A percentile compares a stretch with the other conserved stretches of the same genome.
These are phyloP conservation scores for Fusarium sp. DNA, from an alignment of 2,329 filamentous ascomycete genomes.

Conservation along the genomic window DNA sequence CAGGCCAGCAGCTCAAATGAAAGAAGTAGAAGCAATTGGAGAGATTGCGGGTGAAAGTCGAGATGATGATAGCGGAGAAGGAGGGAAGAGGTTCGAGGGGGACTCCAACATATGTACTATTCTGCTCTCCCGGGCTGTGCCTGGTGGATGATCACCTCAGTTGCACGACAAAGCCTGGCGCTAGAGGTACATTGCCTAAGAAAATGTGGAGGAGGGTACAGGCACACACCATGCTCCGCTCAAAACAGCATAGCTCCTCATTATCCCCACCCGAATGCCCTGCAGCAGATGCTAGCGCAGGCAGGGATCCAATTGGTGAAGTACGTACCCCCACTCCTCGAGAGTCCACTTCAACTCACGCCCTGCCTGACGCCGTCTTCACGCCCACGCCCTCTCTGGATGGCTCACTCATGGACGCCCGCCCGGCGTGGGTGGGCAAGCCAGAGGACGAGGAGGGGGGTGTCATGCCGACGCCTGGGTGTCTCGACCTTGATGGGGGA, in stretches of 20 bases:
- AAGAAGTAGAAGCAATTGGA: slow-evolving; percentile 36
- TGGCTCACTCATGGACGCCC: slow-evolving; percentile 31
- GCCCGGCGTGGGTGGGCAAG: slow-evolving; percentile 27
- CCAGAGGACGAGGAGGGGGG: slow-evolving; percentile 24
- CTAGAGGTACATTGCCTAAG: slow-evolving; percentile 45
- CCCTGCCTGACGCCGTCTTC: slow-evolving; percentile 17
- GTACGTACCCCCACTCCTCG: slow-evolving; percentile 32
- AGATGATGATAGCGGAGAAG: slow-evolving; percentile 34
- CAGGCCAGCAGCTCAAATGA: slow-evolving; percentile 25
- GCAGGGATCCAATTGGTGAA: slow-evolving; percentile 26
- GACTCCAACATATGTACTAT: slow-evolving; percentile 41
- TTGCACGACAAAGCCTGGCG: slow-evolving; percentile 38
- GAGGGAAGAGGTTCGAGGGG: slow-evolving; percentile 38
- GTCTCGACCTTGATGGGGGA: slow-evolving; percentile 31
- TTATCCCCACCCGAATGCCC: slow-evolving; percentile 37
- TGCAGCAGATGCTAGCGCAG: slow-evolving; percentile 43
- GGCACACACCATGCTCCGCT: slow-evolving; percentile 38
- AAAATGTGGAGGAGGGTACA: slow-evolving; percentile 45
- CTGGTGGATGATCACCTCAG: slow-evolving; percentile 42
- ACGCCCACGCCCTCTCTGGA: slow-evolving; percentile 18
- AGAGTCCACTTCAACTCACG: slow-evolving; percentile 5
- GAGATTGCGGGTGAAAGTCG: slow-evolving; percentile 29
- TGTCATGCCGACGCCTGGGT: slow-evolving; percentile 24
- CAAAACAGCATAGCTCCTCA: slow-evolving; percentile 35
- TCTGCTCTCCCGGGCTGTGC: slow-evolving; percentile 44